These are phyloP conservation scores for Magnolia changhungtana DNA, from an alignment of 164 flowering plant genomes.

Conservation along the genomic window DNA sequence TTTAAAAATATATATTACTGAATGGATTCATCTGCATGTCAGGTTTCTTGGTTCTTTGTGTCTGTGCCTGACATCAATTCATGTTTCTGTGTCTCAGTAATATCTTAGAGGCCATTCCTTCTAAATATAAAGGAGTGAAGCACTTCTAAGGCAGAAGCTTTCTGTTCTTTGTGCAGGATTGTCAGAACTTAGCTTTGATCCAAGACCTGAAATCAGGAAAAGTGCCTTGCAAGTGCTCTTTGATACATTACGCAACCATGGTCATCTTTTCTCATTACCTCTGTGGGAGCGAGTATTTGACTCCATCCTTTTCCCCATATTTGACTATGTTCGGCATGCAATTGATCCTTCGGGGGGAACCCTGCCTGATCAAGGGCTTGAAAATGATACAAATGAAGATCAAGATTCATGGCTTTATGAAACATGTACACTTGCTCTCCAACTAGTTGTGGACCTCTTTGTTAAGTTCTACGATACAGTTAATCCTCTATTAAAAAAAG, in stretches of 20 bases:
- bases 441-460: conserved; percentile 93
- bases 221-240: conserved; percentile 86
- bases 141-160: too few relatives aligned
- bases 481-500: conserved; percentile 79
- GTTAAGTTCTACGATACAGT: conserved; percentile 88
- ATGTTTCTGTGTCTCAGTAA: too few relatives aligned
- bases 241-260: conserved; percentile 89
- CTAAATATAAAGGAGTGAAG: background rate
- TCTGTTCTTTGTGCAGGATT: conserved; percentile 53
- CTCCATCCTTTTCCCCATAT: conserved; percentile 91
- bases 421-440: conserved; percentile 94
- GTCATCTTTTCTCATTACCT: conserved; percentile 86
- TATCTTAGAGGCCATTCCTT: background rate
- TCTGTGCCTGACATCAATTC: too few relatives aligned
- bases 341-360: conserved; percentile 78
- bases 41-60: background rate
- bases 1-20: too few relatives aligned
- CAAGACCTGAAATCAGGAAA: conserved; percentile 87
- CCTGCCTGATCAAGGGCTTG: conserved; percentile 44
- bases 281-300: conserved; percentile 96
- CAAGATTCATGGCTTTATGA: conserved; percentile 99
- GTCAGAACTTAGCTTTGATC: conserved; percentile 98
- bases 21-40: background rate
- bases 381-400: conserved; percentile 61
- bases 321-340: conserved; percentile 95